These are phyloP conservation scores for Limtongia smithiae DNA, from an alignment of 805 yeast genomes.

Conservation along the genomic window DNA sequence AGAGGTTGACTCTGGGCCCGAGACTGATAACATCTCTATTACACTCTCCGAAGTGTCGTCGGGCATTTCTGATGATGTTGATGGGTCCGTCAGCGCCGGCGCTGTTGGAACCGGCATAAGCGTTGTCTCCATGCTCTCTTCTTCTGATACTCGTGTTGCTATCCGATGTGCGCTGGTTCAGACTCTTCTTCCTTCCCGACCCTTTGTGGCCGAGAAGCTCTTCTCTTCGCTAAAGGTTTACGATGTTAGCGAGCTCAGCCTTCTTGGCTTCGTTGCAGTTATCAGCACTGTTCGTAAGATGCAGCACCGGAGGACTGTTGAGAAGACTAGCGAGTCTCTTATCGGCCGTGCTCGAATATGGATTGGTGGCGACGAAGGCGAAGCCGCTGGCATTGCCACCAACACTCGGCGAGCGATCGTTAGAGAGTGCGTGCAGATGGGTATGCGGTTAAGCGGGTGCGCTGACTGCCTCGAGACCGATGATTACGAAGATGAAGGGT, in stretches of 20 bases:
- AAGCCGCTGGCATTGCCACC: constrained; percentile 31
- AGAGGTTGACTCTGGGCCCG: constrained; percentile 8
- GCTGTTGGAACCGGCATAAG: constrained; percentile 4
- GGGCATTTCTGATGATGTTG: not conserved
- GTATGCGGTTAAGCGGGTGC: constrained; percentile 35
- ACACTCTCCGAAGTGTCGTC: constrained; percentile 8
- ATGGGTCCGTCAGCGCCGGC: not conserved
- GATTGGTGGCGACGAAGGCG: constrained; percentile 39
- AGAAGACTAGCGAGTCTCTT: constrained; percentile 20
- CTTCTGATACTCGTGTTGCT: constrained; percentile 33
- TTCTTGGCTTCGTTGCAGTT: constrained; percentile 37
- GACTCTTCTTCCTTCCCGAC: constrained; percentile 23
- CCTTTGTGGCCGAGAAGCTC: constrained; percentile 25
- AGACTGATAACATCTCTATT: constrained; percentile 5
- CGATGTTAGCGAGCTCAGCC: constrained; percentile 31
- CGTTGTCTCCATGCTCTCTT: constrained; percentile 18
- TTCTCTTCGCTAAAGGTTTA: constrained; percentile 16
- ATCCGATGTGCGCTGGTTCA: constrained; percentile 32
- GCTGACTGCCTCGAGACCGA: constrained; percentile 15
- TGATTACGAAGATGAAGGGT: constrained; percentile 34
- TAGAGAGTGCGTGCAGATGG: constrained; percentile 35
- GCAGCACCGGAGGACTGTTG: constrained; percentile 18
- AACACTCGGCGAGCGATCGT: constrained; percentile 35
- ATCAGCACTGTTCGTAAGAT: constrained; percentile 28
- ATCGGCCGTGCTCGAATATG: constrained; percentile 33